Conservation (phyloP, 139 green algal genomes). For the Choricystis sp. region DNA sequence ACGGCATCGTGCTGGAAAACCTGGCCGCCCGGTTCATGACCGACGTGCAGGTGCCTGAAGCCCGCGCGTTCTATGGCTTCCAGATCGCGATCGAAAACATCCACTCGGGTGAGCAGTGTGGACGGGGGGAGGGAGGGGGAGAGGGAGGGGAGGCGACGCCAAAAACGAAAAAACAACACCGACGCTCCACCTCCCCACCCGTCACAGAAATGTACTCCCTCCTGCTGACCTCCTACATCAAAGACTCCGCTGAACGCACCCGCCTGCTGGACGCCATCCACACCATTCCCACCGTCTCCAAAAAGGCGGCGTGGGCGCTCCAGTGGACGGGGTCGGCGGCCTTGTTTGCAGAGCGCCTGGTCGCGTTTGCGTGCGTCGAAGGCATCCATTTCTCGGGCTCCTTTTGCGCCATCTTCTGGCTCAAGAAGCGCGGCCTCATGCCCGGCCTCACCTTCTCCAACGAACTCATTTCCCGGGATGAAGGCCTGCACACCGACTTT, state of each 20-base stretch:
- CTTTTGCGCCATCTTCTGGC: constrained; percentile 68
- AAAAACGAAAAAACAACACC: too few species aligned
- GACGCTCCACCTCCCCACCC: too few species aligned
- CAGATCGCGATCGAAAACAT: constrained; percentile 81
- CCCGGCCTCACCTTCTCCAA: constrained; percentile 60
- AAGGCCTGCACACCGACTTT: constrained; percentile 65
- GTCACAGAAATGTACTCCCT: constrained; percentile 70
- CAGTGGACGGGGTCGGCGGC: constrained; percentile 68
- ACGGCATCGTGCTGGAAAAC: constrained; percentile 83
- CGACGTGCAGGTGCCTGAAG: constrained; percentile 71
- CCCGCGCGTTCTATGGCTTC: constrained; percentile 69
- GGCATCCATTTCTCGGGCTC: constrained; percentile 57
- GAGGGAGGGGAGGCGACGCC: too few species aligned
- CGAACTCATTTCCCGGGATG: constrained; percentile 61
- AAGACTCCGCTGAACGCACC: constrained; percentile 24
- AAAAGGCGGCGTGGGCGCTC: constrained; percentile 93
- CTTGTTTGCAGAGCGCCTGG: constrained; percentile 45
- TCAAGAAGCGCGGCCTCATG: constrained; percentile 61
- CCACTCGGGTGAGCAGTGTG: too few species aligned
- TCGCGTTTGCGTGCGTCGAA: constrained; percentile 65
- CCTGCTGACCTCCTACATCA: constrained; percentile 51
- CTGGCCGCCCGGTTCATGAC: constrained; percentile 62
- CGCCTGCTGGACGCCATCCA: constrained; percentile 42
- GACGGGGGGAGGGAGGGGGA: too few species aligned
- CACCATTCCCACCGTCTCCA: constrained; percentile 44